These are phyloP conservation scores for Tetrahymena borealis DNA, from an alignment of 73 alveolate genomes.

Conservation along the genomic window DNA sequence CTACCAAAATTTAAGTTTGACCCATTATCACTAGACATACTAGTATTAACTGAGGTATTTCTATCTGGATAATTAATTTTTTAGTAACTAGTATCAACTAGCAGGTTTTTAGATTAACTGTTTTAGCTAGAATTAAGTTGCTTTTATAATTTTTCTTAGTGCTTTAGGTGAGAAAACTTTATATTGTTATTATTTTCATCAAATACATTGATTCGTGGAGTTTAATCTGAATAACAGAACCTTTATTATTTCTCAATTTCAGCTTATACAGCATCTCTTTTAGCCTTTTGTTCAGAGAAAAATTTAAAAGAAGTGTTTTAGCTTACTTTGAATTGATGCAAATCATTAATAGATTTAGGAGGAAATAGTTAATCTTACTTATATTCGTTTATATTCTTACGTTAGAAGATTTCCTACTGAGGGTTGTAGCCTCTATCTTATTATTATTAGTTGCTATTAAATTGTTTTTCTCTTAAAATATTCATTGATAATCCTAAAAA, in stretches of 20 bases:
- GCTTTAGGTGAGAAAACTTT: not conserved
- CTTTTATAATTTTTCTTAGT: not conserved
- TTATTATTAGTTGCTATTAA: not conserved
- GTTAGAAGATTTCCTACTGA: not conserved
- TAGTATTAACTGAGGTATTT: not conserved
- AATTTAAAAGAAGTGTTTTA: not conserved
- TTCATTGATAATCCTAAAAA: not conserved
- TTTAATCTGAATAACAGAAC: not conserved
- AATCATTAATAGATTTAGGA: not conserved
- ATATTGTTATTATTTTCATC: not conserved
- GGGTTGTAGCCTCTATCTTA: not conserved
- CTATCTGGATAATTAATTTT: not conserved
- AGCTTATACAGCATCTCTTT: not conserved
- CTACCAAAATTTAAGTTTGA: not conserved
- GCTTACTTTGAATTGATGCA: not conserved
- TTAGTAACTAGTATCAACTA: not conserved
- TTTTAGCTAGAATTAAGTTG: not conserved
- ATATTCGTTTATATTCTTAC: not conserved
- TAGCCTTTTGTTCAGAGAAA: not conserved
- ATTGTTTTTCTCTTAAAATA: not conserved
- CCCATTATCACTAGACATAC: not conserved
- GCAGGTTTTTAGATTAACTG: not conserved
- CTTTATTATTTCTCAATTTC: not conserved
- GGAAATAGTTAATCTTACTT: not conserved
- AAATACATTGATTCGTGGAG: not conserved